Base-by-base conservation (phyloP, 2,329 filamentous ascomycete species). In the Botrytis medusae region DNA sequence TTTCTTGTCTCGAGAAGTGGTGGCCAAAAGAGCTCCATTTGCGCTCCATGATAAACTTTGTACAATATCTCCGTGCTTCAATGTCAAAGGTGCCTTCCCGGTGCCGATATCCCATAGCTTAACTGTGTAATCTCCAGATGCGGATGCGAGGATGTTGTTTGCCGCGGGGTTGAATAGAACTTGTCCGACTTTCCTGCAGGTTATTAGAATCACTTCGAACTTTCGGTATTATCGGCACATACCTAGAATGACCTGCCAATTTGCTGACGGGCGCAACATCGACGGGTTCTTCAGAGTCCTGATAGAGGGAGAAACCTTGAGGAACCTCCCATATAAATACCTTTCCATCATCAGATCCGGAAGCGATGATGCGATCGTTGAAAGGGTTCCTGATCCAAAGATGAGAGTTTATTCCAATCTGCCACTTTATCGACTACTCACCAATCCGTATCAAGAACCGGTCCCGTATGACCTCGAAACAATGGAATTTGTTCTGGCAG, bases 371-470 rank as follows among this genome's bases (percentile, higher is more conserved):
- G 75, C 89, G 91, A 83, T 99, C 95, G 85, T 99, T 94, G 86
- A 98, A 98, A 34, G 96, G 96, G 83, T 94, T 95, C 94, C 93
- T 96, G 60, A 32, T 29, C 46, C 42, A 60, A 46, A n/a, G 74
- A 77, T 69, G 32, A 57, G 57, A 69, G 20, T 46, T 71, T 59
- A 46, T 46, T 62, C 60, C 32, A 16, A 46, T 37, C 40, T 37
- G 59, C 69, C 73, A 46, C 54, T 57, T 9, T 37, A 29, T 62
- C 25, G 8, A 16, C 70, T n/a, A 79, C 86, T 81, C 81, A 95
- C 95, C 95, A 99, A 86, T 99, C 96, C 77, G 95, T 98, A 84
- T 99, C 96, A 81, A 99, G 89, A 69, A 99, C 96, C 74, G 95
- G 91, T 68, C 94, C 94, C 61, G 96, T 99, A 84, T 99, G 96